Percentiles rank a stretch among this genome's conserved stretches.
Conservation (phyloP, 1,284 basidiomycete species). For the Boletus hoseneyae region DNA sequence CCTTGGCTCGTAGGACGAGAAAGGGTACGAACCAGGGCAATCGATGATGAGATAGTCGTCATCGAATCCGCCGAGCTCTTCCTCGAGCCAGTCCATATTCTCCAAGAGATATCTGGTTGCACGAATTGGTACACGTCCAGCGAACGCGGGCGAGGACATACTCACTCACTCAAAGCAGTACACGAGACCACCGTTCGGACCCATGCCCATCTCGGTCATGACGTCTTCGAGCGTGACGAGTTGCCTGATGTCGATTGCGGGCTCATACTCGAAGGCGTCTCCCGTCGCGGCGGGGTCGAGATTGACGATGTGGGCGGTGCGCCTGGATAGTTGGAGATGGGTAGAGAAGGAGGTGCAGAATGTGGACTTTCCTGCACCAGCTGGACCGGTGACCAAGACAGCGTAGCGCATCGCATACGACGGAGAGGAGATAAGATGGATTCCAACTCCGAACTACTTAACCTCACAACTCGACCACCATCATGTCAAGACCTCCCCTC, state of each 20-base stretch:
- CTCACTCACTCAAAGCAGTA: conserved; percentile 99
- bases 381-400: conserved; percentile 86
- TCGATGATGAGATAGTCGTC: conserved; percentile 98
- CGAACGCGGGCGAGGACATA: conserved; percentile 26
- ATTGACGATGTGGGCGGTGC: conserved; percentile 93
- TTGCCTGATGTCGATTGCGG: conserved; percentile 93
- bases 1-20: not conserved
- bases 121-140: not conserved
- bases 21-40: conserved; percentile 74
- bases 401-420: conserved; percentile 76
- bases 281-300: conserved; percentile 93
- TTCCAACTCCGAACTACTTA: conserved; percentile 30
- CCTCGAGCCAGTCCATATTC: conserved; percentile 99
- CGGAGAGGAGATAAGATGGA: conserved; percentile 17
- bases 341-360: conserved; percentile 90
- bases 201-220: conserved; percentile 94
- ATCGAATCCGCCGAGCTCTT: conserved; percentile 91
- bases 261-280: conserved; percentile 87
- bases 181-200: conserved; percentile 95
- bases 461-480: not conserved
- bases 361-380: conserved; percentile 97
- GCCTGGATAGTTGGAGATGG: conserved; percentile 81
- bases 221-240: conserved; percentile 93
- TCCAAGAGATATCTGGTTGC: conserved; percentile 84
- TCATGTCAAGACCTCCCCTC: conserved; percentile 76